Conservation (phyloP, 495 filamentous ascomycete species). For the Penicillium subrubescens region DNA sequence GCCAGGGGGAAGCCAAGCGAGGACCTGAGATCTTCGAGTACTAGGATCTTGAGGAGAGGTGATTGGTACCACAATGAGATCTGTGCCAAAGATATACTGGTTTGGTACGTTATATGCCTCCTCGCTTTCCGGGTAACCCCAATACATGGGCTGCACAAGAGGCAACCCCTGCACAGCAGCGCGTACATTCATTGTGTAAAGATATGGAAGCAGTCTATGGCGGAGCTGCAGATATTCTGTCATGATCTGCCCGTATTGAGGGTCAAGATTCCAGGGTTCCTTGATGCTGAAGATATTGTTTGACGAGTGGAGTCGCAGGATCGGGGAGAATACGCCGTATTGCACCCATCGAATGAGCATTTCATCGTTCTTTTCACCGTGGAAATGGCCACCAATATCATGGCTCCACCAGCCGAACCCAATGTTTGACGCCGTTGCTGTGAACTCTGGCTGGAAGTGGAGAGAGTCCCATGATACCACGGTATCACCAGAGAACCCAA, state of each 20-base stretch:
- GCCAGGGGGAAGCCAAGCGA: conserved; percentile 52
- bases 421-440: conserved; percentile 62
- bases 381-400: conserved; percentile 62
- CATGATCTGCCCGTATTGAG: conserved; percentile 43
- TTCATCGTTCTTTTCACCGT: conserved; percentile 54
- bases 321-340: conserved; percentile 58
- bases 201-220: conserved; percentile 57
- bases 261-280: conserved; percentile 58
- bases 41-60: conserved; percentile 42
- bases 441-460: conserved; percentile 64
- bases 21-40: conserved; percentile 40
- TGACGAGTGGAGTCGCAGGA: conserved; percentile 58
- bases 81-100: conserved; percentile 56
- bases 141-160: conserved; percentile 61
- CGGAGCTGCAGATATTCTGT: conserved; percentile 49
- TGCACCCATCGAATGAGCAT: conserved; percentile 60
- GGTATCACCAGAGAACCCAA: conserved; percentile 63
- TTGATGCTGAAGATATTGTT: conserved; percentile 54
- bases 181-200: conserved; percentile 58
- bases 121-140: conserved; percentile 48
- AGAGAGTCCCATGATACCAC: conserved; percentile 58
- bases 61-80: conserved; percentile 56
- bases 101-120: conserved; percentile 54
- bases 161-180: conserved; percentile 46
- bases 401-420: conserved; percentile 68